These are phyloP conservation scores for Phytophthora podocarpi DNA, from an alignment of 352 stramenopile genomes.

Conservation along the genomic window DNA sequence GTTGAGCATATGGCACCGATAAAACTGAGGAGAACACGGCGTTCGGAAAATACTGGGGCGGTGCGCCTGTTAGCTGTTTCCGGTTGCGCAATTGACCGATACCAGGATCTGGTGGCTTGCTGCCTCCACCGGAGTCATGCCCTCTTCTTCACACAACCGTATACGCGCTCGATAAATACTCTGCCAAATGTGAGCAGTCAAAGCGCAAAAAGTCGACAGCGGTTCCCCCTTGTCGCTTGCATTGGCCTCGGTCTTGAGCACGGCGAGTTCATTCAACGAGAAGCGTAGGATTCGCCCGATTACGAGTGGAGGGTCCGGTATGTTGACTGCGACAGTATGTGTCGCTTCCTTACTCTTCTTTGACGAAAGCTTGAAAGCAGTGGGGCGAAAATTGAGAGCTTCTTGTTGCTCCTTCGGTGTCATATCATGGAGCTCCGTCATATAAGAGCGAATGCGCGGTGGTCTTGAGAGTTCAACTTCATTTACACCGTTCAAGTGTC, in stretches of 20 bases:
- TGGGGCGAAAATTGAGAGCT: slow-evolving; percentile 5
- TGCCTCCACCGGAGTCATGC: slow-evolving; percentile 8
- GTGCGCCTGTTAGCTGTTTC: slow-evolving; percentile 12
- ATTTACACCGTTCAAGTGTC: not conserved
- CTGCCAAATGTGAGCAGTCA: slow-evolving; percentile 20
- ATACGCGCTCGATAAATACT: slow-evolving; percentile 8
- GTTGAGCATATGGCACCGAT: not conserved
- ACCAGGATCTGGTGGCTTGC: slow-evolving; percentile 5
- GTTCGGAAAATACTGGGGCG: slow-evolving; percentile 27
- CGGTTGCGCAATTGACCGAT: slow-evolving; percentile 17
- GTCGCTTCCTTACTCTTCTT: not conserved
- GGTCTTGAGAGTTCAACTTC: not conserved
- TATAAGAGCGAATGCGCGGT: slow-evolving; percentile 6
- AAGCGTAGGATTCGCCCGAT: slow-evolving; percentile 22
- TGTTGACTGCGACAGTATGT: not conserved
- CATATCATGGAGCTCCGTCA: slow-evolving; percentile 12
- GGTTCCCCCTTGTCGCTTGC: not conserved
- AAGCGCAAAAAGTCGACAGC: slow-evolving; percentile 17
- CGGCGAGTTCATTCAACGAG: slow-evolving; percentile 14
- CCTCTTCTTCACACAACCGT: too few species aligned
- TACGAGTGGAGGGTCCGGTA: not conserved
- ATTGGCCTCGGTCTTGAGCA: slow-evolving; percentile 21
- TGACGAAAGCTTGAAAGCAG: slow-evolving; percentile 6
- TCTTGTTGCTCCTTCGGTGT: not conserved
- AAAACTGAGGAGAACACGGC: slow-evolving; percentile 19